Evolutionary conservation across 257 asterid species (phyloP), one percentile per base, ranked within the genome.

Genomic region (Penstemon eatonii): DNA sequence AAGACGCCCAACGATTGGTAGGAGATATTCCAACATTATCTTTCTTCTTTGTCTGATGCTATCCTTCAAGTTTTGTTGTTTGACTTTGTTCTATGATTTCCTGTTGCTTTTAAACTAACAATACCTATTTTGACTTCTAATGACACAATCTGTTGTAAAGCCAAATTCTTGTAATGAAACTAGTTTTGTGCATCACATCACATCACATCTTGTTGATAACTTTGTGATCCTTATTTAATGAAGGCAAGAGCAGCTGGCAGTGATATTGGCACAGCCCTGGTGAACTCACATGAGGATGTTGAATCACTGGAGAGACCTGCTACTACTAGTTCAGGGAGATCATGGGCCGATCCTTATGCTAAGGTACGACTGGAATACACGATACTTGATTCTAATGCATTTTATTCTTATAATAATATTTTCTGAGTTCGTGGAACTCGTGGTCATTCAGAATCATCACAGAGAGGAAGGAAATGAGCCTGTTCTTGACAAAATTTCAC

Each of bases 221-320:
- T 58, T 25, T 66, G 43, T 73, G 63, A 59, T 68, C 56, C 72
- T 59, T 75, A 50, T 52, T 74, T 74, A 79, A 73, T 81, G 78
- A 66, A 90, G 95, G 86, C 79, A 43, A 81, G 81, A 77, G 92
- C 78, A 66, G 68, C 83, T 65, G 72, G 77, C 42, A 62, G 68
- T 60, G 87, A 81, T 63, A 65, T 75, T 50, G 71, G 81, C 64
- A 83, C 80, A 71, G 52, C 61, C 60, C 45, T 68, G 66, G 57
- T 78, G 74, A 79, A 61, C 72, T 83, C 85, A 55, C 66, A 72
- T 5, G 84, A 78, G 61, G 87, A 87, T 66, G 75, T 69, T 72
- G 88, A 80, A 77, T 77, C 80, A 75, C 71, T 74, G 41, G 92
- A 84, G 76, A 87, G 88, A 73, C 67, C 81, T 59, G 55, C 81